phyloP scores from a whole-genome alignment of 176 grass and related monocot species.

The Carex kokanica region DNA sequence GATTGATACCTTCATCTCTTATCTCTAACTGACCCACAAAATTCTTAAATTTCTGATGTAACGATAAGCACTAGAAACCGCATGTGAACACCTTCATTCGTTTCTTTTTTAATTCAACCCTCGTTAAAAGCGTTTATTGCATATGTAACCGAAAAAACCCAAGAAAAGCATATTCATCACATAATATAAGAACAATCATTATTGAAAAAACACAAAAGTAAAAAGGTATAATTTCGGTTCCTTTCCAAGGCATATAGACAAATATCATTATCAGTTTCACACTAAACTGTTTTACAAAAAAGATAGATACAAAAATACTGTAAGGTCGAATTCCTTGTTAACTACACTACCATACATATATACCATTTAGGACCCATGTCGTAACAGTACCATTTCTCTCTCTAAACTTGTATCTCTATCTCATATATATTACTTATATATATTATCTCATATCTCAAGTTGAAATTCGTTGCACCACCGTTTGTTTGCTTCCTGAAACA shows the following conservation, averaged over 20 bases:
- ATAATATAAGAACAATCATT: too few relatives aligned
- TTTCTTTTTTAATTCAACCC: slow-evolving; percentile 7
- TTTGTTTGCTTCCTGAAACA: slow-evolving; percentile 12
- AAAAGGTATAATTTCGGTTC: not conserved
- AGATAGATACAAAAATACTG: not conserved
- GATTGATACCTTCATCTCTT: too few relatives aligned
- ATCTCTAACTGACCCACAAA: not conserved
- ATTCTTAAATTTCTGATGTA: not conserved
- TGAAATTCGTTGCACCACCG: slow-evolving; percentile 11
- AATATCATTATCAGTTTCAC: not conserved
- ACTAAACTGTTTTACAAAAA: not conserved
- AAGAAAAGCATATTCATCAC: not conserved
- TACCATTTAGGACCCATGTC: not conserved
- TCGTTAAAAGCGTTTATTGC: not conserved
- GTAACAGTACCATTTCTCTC: not conserved
- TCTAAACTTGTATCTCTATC: not conserved
- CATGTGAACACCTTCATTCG: slow-evolving; percentile 8
- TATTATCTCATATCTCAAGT: too few relatives aligned
- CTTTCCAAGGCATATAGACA: not conserved
- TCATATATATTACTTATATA: not conserved
- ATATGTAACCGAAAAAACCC: not conserved
- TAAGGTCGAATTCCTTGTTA: not conserved
- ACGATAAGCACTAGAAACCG: not conserved
- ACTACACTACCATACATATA: not conserved
- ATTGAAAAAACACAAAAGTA: not conserved